A percentile compares a stretch with the other conserved stretches of the same genome.
Evolutionary conservation across 805 yeast genomes (phyloP).

Genomic region (Candida nemodendra): DNA sequence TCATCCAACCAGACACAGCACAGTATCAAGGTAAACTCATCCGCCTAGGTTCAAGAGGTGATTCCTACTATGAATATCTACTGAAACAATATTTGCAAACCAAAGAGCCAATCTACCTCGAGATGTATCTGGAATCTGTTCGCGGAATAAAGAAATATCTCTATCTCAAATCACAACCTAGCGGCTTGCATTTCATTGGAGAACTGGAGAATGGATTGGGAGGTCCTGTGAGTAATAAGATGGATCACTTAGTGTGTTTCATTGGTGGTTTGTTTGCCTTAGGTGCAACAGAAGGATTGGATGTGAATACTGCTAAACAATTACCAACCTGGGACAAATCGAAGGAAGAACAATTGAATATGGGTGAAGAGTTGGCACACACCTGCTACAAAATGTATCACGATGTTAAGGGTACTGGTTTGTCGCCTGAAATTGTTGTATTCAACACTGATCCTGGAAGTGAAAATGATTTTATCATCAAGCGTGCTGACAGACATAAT

Average conservation of each 20-base stretch:
- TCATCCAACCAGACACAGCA: constrained; percentile 72
- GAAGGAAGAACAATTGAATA: constrained; percentile 59
- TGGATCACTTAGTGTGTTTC: constrained; percentile 94
- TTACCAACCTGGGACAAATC: constrained; percentile 54
- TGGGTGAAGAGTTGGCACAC: constrained; percentile 73
- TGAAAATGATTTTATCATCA: constrained; percentile 60
- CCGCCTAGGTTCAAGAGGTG: constrained; percentile 88
- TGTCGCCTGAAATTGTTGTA: constrained; percentile 85
- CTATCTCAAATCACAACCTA: constrained; percentile 59
- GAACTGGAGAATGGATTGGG: constrained; percentile 71
- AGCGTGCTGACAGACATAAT: constrained; percentile 74
- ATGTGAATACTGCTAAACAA: constrained; percentile 53
- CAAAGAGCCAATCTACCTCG: constrained; percentile 61
- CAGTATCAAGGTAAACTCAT: constrained; percentile 61
- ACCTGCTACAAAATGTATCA: constrained; percentile 85
- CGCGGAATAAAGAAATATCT: constrained; percentile 73
- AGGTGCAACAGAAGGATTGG: constrained; percentile 81
- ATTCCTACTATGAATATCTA: constrained; percentile 87
- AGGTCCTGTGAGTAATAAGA: constrained; percentile 61
- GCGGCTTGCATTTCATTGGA: constrained; percentile 65
- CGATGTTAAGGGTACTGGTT: constrained; percentile 66
- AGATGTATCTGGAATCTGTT: constrained; percentile 75
- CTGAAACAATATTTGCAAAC: constrained; percentile 86
- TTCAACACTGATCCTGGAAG: constrained; percentile 59
- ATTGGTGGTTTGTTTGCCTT: constrained; percentile 85